phyloP scores from a whole-genome alignment of 306 rosid genomes.

The Lathyrus aphaca region DNA sequence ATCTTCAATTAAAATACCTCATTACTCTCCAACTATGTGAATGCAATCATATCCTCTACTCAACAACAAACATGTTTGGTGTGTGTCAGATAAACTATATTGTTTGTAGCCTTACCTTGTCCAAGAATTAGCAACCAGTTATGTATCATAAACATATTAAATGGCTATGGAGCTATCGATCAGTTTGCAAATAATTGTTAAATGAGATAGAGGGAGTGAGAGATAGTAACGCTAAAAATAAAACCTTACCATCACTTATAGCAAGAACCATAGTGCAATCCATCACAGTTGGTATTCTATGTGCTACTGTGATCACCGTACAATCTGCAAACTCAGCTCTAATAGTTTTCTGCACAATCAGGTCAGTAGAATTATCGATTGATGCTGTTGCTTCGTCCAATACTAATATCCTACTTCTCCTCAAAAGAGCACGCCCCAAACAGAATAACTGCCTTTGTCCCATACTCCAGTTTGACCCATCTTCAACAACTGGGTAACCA shows the following conservation, averaged over 20 bases:
- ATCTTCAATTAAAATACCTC: no score
- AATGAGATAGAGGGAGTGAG: no score
- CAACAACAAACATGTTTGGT: no score
- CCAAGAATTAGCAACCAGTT: no score
- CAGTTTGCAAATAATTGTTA: no score
- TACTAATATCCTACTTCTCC: slow-evolving; percentile 66
- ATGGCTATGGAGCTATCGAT: no score
- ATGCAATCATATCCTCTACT: no score
- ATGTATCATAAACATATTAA: no score
- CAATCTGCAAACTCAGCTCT: slow-evolving; percentile 58
- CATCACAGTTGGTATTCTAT: slow-evolving; percentile 81
- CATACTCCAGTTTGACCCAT: slow-evolving; percentile 80
- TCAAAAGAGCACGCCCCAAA: slow-evolving; percentile 68
- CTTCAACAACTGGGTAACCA: slow-evolving; percentile 56
- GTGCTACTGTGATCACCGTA: slow-evolving; percentile 72
- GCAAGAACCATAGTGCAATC: slow-evolving; percentile 81
- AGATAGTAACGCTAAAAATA: no score
- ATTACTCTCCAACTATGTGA: no score
- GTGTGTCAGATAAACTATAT: no score
- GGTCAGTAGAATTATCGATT: slow-evolving; percentile 73
- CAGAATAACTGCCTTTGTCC: slow-evolving; percentile 81
- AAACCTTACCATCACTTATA: slow-evolving; percentile 61
- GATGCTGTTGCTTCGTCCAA: slow-evolving; percentile 86
- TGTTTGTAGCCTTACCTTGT: no score
- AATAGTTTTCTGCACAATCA: slow-evolving; percentile 70